Percentiles rank a stretch among this genome's conserved stretches.
Evolutionary conservation across 2,329 filamentous ascomycete species (phyloP).

Genomic region (Fusarium armeniacum): DNA sequence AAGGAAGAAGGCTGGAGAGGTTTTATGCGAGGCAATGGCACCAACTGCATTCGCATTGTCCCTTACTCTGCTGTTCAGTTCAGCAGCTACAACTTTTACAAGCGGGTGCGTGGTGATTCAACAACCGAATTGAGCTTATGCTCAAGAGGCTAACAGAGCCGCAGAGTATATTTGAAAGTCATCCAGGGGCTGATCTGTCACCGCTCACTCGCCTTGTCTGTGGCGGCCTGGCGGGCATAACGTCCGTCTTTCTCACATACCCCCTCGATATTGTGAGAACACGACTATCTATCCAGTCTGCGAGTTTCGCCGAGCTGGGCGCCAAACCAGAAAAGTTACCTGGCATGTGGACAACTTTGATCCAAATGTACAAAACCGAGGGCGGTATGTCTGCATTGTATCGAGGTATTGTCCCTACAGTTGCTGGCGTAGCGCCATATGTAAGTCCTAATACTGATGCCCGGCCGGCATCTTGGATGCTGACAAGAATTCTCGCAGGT

Average conservation of each 20-base stretch:
- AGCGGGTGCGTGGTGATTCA: slow-evolving; percentile 72
- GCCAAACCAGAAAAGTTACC: slow-evolving; percentile 77
- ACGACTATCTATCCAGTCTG: slow-evolving; percentile 94
- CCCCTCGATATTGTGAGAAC: slow-evolving; percentile 98
- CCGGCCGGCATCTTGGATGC: not conserved
- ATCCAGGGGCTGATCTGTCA: slow-evolving; percentile 79
- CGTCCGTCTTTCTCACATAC: slow-evolving; percentile 94
- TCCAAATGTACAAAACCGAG: slow-evolving; percentile 89
- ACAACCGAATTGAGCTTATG: too few species aligned
- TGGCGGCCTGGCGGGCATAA: slow-evolving; percentile 92
- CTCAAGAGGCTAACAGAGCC: slow-evolving; percentile 15
- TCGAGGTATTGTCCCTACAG: slow-evolving; percentile 91
- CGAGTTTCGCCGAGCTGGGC: slow-evolving; percentile 87
- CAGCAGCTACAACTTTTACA: slow-evolving; percentile 98
- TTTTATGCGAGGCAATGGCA: slow-evolving; percentile 98
- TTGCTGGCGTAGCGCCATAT: slow-evolving; percentile 95
- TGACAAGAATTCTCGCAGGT: slow-evolving; percentile 68
- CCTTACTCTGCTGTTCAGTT: slow-evolving; percentile 99
- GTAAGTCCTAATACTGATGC: slow-evolving; percentile 61
- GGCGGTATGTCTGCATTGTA: slow-evolving; percentile 90
- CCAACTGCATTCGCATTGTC: slow-evolving; percentile 97
- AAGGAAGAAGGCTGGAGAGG: slow-evolving; percentile 96
- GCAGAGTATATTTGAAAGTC: slow-evolving; percentile 80
- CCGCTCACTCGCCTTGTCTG: slow-evolving; percentile 85
- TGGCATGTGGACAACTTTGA: slow-evolving; percentile 91